These are phyloP conservation scores for Ascochyta fabae DNA, from an alignment of 2,329 filamentous ascomycete species.

Conservation along the genomic window DNA sequence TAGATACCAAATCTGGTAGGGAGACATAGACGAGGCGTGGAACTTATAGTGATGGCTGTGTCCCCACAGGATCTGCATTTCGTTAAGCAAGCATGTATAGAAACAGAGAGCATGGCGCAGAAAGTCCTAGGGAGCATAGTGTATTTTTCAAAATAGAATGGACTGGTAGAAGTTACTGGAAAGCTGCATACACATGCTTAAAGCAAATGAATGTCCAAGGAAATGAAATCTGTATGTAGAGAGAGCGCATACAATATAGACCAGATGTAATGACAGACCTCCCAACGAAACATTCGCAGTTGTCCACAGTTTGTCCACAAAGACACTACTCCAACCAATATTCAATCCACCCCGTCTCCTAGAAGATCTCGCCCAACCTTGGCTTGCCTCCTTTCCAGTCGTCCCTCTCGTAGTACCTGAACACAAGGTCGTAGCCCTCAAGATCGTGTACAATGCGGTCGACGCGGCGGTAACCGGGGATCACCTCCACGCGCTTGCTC, in stretches of 20 bases:
- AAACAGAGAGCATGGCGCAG: too few relatives aligned
- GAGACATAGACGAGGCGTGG: too few relatives aligned
- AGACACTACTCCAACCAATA: not conserved
- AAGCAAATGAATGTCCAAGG: not conserved
- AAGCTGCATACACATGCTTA: not conserved
- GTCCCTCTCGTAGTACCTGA: slow-evolving; percentile 92
- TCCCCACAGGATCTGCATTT: too few relatives aligned
- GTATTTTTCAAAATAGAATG: too few relatives aligned
- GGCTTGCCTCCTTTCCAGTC: slow-evolving; percentile 75
- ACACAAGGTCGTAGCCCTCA: slow-evolving; percentile 95
- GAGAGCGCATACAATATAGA: not conserved
- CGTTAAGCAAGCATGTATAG: too few relatives aligned
- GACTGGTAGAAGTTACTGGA: not conserved
- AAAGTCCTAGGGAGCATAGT: too few relatives aligned
- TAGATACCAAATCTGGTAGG: too few relatives aligned
- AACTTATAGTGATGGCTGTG: too few relatives aligned
- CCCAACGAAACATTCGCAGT: not conserved
- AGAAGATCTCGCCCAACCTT: slow-evolving; percentile 61
- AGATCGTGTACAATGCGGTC: slow-evolving; percentile 97
- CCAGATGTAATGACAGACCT: not conserved
- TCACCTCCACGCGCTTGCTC: slow-evolving; percentile 69
- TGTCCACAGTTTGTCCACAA: not conserved
- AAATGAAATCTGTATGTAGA: not conserved
- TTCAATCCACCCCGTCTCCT: not conserved
- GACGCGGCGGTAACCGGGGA: slow-evolving; percentile 85